Percentiles rank a stretch among this genome's conserved stretches.
phyloP scores from a whole-genome alignment of 1,284 basidiomycete species.

The Macrocybe sp. region DNA sequence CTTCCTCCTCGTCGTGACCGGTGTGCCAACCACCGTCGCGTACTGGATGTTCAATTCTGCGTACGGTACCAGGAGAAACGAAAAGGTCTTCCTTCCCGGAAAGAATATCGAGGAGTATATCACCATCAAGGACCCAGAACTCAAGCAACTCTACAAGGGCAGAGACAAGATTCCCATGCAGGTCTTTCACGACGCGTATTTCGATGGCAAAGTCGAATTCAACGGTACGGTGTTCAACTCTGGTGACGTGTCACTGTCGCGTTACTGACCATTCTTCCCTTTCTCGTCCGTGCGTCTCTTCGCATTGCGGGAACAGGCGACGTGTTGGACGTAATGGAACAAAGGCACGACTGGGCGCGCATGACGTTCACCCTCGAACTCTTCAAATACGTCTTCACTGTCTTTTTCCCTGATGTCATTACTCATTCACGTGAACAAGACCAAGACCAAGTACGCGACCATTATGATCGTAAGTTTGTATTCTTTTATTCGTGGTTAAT shows the following conservation, averaged over 20 bases:
- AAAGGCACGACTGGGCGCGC: conserved; percentile 93
- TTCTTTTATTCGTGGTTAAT: conserved; percentile 10
- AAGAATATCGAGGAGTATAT: conserved; percentile 89
- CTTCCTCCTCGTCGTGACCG: conserved; percentile 72
- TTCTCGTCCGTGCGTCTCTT: conserved; percentile 7
- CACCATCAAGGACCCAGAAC: conserved; percentile 79
- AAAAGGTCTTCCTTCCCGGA: conserved; percentile 84
- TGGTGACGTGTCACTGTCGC: neutral
- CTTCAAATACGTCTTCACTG: conserved; percentile 91
- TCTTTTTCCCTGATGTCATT: conserved; percentile 90
- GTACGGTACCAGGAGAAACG: conserved; percentile 80
- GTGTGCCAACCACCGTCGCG: conserved; percentile 72
- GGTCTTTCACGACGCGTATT: conserved; percentile 96
- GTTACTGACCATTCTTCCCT: conserved; percentile 10
- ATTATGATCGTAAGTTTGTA: conserved; percentile 81
- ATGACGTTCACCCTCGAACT: conserved; percentile 85
- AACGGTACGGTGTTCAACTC: conserved; percentile 56
- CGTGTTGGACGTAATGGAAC: conserved; percentile 90
- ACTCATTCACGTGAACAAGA: conserved; percentile 90
- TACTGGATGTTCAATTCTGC: conserved; percentile 92
- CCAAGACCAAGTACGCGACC: conserved; percentile 92
- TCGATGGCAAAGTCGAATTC: conserved; percentile 94
- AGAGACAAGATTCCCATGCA: conserved; percentile 97
- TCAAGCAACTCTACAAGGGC: conserved; percentile 76
- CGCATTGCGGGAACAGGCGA: conserved; percentile 52